Evolutionary conservation across 1,284 basidiomycete genomes (phyloP).

Genomic region (Ustilago trichophora): DNA sequence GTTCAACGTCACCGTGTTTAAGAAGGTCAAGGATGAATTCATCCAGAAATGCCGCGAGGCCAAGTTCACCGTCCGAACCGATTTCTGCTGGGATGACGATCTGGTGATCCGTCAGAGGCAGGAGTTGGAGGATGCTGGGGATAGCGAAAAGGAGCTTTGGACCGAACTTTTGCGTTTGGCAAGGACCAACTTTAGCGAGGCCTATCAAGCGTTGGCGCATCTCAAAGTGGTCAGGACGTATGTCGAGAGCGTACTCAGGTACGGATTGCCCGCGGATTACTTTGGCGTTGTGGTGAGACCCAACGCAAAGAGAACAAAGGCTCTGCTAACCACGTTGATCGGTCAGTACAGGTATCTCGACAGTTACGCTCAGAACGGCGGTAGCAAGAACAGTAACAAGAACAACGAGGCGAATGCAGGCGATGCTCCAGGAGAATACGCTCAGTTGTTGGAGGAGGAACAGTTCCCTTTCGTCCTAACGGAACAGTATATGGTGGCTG

Average conservation of each 20-base stretch:
- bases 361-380: conserved; percentile 68
- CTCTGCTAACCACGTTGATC: conserved; percentile 78
- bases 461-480: conserved; percentile 62
- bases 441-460: conserved; percentile 61
- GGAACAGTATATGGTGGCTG: conserved; percentile 60
- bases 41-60: conserved; percentile 92
- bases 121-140: conserved; percentile 81
- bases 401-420: conserved; percentile 7
- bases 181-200: conserved; percentile 95
- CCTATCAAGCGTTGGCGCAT: conserved; percentile 92
- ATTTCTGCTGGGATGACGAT: conserved; percentile 90
- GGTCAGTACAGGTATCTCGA: conserved; percentile 82
- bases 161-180: conserved; percentile 92
- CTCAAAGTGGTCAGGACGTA: conserved; percentile 90
- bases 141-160: conserved; percentile 97
- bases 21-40: conserved; percentile 89
- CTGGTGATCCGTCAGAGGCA: conserved; percentile 82
- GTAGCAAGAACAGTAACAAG: conserved; percentile 8
- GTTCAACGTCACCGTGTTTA: conserved; percentile 89
- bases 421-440: conserved; percentile 64
- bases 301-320: conserved; percentile 80
- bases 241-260: conserved; percentile 93
- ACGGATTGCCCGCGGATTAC: conserved; percentile 93
- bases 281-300: conserved; percentile 79
- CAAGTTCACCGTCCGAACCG: conserved; percentile 89